Evolutionary conservation across 305 asterid species (phyloP).

Genomic region (Galium porrigens): DNA sequence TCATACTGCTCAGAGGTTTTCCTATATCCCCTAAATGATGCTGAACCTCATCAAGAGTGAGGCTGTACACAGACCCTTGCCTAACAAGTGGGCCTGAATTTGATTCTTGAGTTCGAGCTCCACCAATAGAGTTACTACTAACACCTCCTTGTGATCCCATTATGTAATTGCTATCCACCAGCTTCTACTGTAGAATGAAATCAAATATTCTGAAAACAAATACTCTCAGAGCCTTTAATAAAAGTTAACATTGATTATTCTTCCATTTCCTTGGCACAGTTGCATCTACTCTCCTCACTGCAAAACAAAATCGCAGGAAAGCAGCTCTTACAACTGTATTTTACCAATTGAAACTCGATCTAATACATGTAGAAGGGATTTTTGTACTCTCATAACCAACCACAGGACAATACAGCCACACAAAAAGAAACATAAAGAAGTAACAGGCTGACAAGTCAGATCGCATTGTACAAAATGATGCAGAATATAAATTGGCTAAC

Average conservation of each 20-base stretch:
- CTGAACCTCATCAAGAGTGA: conserved; percentile 87
- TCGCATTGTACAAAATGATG: neutral
- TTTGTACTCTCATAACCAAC: conserved; percentile 1
- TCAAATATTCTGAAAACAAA: conserved; percentile 7
- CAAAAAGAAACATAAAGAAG: neutral
- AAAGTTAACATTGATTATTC: neutral
- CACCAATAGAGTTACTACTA: conserved; percentile 24
- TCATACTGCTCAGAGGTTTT: conserved; percentile 70
- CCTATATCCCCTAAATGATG: conserved; percentile 67
- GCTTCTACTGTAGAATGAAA: conserved; percentile 10
- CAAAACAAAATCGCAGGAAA: conserved; percentile 2
- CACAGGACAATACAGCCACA: neutral
- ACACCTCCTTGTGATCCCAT: conserved; percentile 74
- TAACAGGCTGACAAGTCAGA: neutral
- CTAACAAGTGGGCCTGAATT: conserved; percentile 32
- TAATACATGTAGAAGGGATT: neutral
- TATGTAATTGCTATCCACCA: conserved; percentile 22
- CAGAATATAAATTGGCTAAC: conserved; percentile 3
- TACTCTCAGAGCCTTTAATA: neutral
- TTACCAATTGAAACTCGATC: conserved; percentile 1
- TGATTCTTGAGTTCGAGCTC: conserved; percentile 30
- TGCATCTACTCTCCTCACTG: conserved; percentile 5
- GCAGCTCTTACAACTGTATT: neutral
- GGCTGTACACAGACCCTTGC: conserved; percentile 65
- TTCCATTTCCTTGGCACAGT: conserved; percentile 10